Percentiles rank a stretch among this genome's conserved stretches.
phyloP scores from a whole-genome alignment of 2,329 filamentous ascomycete species.

The Fusarium brachygibbosum region DNA sequence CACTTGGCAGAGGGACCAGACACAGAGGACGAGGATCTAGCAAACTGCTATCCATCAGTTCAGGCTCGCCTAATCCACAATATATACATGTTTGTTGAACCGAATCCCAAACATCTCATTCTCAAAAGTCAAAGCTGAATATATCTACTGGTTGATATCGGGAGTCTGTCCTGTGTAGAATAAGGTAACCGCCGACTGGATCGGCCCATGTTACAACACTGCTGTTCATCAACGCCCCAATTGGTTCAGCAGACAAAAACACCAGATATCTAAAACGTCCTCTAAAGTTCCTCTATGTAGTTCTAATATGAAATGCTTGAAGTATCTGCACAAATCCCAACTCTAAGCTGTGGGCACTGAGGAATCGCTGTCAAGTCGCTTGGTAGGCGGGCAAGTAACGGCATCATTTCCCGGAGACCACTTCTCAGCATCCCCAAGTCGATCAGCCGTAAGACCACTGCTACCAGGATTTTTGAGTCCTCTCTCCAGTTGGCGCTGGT shows the following conservation, averaged over 20 bases:
- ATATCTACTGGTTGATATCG: no score
- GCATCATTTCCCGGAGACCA: neutral
- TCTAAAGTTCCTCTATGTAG: neutral
- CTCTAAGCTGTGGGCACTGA: neutral
- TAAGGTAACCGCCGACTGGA: no score
- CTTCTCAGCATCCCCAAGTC: conserved; percentile 19
- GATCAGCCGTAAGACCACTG: conserved; percentile 11
- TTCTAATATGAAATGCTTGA: neutral
- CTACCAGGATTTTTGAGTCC: conserved; percentile 19
- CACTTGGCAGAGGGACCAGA: no score
- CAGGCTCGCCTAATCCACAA: no score
- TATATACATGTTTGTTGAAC: no score
- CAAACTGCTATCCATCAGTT: no score
- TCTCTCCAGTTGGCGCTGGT: conserved; percentile 17
- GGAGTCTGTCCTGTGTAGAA: no score
- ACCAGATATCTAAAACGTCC: neutral
- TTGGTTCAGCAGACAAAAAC: neutral
- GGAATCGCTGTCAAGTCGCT: conserved; percentile 8
- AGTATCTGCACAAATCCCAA: rapidly evolving
- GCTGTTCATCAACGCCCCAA: no score
- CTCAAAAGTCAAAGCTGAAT: no score
- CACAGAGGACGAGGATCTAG: no score
- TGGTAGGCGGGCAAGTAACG: neutral
- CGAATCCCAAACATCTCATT: no score
- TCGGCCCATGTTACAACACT: no score